Base-by-base conservation (phyloP, 139 green algal genomes). In the Yamagishiella unicocca region DNA sequence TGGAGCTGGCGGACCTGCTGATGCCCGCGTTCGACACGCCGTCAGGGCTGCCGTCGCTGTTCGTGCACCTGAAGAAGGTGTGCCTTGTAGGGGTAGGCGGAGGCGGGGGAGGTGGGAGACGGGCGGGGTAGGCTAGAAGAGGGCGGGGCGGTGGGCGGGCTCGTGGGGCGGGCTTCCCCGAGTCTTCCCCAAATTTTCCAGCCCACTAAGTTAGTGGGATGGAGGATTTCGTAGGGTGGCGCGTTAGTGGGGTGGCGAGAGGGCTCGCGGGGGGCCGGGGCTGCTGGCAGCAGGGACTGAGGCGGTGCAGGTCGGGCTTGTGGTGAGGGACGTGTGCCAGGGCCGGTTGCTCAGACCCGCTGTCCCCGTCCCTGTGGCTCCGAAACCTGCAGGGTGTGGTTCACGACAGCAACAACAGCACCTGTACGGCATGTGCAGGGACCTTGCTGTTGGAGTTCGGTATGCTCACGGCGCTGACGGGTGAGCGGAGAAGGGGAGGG, bases 381-480 rank as follows among this genome's bases (percentile, higher is more conserved):
- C n/a, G n/a, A n/a, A n/a, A n/a, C n/a, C 68, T 24, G 25, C 74
- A 85, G 79, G 75, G 79, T 35, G 24, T 24, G 9, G 27, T 78
- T 37, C 70, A 40, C 1, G 89, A 76, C 79, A 31, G 79, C 19
- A 92, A 91, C 50, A 92, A 93, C 37, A 45, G 89, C 33, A 97
- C 96, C 10, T 98, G 96, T 85, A 97, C 95, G n/a, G 96, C 97
- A 2, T 97, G 95, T 73, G 96, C 95, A 0, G 95, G 94, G 37
- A 98, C 96, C 8, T 77, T 98, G 83, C 89, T 98, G 64, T 87
- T 99, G 61, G 97, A 99, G 92, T 97, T 98, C 85, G 95, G 94
- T 0, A 64, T 94, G 67, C 91, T 99, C 24, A 95, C 89, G 0
- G 74, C 77, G 2, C 83, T 98, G 31, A 97, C 94, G 14, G 95